Conservation (phyloP, 805 yeast species). For the Starmerella riodocensis region DNA sequence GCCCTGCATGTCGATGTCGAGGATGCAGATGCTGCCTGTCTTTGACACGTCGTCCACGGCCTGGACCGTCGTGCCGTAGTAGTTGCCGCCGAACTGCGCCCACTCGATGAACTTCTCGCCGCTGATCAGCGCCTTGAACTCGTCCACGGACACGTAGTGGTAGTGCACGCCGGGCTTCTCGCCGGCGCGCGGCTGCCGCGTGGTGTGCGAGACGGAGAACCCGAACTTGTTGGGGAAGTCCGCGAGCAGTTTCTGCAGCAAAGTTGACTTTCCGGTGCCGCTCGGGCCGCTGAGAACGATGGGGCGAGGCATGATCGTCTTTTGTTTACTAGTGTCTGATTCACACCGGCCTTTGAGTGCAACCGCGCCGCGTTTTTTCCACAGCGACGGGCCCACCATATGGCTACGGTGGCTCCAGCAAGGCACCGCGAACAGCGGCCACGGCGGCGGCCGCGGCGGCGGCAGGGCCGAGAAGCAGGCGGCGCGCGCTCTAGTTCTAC, state of each 20-base stretch:
- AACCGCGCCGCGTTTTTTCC: no score
- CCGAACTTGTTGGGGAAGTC: slow-evolving; percentile 87
- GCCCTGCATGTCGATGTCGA: slow-evolving; percentile 99
- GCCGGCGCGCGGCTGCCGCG: slow-evolving; percentile 83
- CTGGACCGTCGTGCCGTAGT: slow-evolving; percentile 84
- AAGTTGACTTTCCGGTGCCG: slow-evolving; percentile 86
- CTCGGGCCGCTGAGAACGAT: slow-evolving; percentile 96
- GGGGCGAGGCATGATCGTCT: slow-evolving; percentile 50
- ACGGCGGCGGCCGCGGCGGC: no score
- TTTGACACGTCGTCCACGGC: slow-evolving; percentile 62
- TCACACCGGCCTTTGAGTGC: no score
- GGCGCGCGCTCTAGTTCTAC: no score
- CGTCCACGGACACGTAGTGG: slow-evolving; percentile 69
- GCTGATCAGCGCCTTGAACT: slow-evolving; percentile 63
- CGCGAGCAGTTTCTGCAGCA: slow-evolving; percentile 74
- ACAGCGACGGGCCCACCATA: no score
- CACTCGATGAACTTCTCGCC: slow-evolving; percentile 79
- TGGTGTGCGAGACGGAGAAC: slow-evolving; percentile 85
- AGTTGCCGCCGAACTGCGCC: slow-evolving; percentile 97
- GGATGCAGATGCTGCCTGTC: slow-evolving; percentile 63
- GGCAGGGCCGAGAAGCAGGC: no score
- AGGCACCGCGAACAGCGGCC: no score
- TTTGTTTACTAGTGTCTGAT: no score
- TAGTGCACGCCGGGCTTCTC: slow-evolving; percentile 83
- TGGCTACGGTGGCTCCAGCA: no score